phyloP scores from a whole-genome alignment of 768 basidiomycete genomes.

The Pholiota microspora region DNA sequence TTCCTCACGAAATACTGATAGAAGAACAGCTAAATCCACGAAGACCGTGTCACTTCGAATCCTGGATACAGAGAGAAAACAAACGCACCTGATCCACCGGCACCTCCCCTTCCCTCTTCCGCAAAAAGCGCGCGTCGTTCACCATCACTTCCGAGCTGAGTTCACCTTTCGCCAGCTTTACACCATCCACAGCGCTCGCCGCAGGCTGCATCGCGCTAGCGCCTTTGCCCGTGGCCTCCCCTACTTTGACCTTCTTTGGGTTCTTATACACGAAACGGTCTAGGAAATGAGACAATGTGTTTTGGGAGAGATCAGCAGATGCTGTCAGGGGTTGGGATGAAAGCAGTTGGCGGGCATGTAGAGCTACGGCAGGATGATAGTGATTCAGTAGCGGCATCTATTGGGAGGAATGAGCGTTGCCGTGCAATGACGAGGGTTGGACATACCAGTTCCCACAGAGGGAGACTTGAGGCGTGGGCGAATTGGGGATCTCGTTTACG shows the following conservation, averaged over 20 bases:
- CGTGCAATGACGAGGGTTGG: background rate
- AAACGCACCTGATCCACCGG: conserved; percentile 79
- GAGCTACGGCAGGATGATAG: conserved; percentile 87
- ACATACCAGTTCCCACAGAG: conserved; percentile 89
- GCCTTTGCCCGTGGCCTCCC: conserved; percentile 24
- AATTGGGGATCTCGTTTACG: conserved; percentile 88
- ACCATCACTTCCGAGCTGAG: conserved; percentile 47
- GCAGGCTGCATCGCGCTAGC: conserved; percentile 95
- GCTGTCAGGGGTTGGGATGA: conserved; percentile 71
- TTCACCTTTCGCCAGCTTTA: conserved; percentile 70
- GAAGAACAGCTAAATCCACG: conserved; percentile 62
- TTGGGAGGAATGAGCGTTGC: background rate
- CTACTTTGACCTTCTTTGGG: conserved; percentile 63
- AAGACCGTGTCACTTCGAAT: too few relatives aligned
- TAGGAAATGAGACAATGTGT: conserved; percentile 92
- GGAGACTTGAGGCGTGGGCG: conserved; percentile 74
- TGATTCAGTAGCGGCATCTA: conserved; percentile 81
- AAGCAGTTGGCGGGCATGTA: conserved; percentile 85
- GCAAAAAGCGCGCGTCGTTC: conserved; percentile 78
- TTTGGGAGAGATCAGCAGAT: conserved; percentile 84
- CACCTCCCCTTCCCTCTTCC: conserved; percentile 63
- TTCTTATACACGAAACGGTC: conserved; percentile 98
- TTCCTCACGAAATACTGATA: conserved; percentile 85
- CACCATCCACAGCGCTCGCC: conserved; percentile 63
- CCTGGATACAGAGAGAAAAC: too few relatives aligned